These are phyloP conservation scores for Cladorrhinum sp. DNA, from an alignment of 2,329 filamentous ascomycete species.

Conservation along the genomic window DNA sequence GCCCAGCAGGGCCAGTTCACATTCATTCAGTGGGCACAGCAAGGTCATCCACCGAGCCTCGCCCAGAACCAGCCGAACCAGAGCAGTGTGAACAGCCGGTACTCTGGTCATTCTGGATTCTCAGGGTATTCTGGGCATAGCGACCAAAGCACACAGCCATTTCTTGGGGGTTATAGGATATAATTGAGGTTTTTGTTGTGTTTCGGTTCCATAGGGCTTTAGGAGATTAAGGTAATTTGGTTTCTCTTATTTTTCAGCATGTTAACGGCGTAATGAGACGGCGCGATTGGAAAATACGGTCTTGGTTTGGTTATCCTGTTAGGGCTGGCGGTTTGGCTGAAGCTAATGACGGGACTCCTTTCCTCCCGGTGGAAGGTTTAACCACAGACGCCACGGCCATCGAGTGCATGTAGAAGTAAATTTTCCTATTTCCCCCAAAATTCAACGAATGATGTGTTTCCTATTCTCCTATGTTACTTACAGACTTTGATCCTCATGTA, in stretches of 20 bases:
- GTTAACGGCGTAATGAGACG: not conserved
- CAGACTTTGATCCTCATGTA: no score
- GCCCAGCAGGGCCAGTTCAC: not conserved
- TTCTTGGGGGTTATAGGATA: constrained; percentile 6
- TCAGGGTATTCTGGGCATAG: constrained; percentile 14
- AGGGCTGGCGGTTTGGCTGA: not conserved
- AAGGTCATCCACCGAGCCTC: constrained; percentile 2
- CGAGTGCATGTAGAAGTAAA: no score
- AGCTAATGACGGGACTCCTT: not conserved
- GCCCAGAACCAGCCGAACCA: constrained; percentile 11
- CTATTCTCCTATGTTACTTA: no score
- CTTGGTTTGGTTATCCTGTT: not conserved
- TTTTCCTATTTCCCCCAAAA: no score
- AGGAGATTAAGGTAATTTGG: no score
- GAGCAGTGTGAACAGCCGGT: constrained; percentile 18
- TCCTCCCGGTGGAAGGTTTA: no score
- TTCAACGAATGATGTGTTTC: no score
- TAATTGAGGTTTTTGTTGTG: not conserved
- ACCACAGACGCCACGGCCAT: no score
- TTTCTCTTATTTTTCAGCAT: not conserved
- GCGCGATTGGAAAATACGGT: not conserved
- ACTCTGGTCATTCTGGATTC: constrained; percentile 5
- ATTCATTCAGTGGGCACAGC: constrained; percentile 8
- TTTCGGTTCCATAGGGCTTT: not conserved
- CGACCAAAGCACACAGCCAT: constrained; percentile 18